Conservation (phyloP, 257 asterid genomes). For the Solanum chilense region DNA sequence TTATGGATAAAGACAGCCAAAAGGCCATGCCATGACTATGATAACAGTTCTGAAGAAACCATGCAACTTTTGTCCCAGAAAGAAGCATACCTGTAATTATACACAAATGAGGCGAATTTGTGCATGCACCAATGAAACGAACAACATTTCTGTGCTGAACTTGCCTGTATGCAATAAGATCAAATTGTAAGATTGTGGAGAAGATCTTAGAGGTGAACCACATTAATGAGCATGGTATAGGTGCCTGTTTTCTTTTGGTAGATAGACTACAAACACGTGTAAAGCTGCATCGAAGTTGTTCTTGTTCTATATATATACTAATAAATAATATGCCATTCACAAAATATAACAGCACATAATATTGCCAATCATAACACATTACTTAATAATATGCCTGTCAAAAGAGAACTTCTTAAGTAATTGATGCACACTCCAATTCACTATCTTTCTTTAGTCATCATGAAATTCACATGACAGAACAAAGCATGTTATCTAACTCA, state of each 20-base stretch:
- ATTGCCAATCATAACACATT: neutral
- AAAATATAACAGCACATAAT: neutral
- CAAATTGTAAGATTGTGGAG: neutral
- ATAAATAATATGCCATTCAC: neutral
- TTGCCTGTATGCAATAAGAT: conserved; percentile 43
- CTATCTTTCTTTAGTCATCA: neutral
- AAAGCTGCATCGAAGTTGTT: neutral
- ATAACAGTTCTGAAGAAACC: neutral
- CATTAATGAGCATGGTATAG: neutral
- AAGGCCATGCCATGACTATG: neutral
- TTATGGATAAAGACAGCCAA: neutral
- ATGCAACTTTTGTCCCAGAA: neutral
- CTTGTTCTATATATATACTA: neutral
- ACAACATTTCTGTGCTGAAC: conserved; percentile 74
- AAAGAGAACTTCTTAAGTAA: neutral
- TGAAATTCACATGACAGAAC: neutral
- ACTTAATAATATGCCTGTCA: neutral
- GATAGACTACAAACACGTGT: neutral
- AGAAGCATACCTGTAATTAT: conserved; percentile 64
- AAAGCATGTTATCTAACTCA: neutral
- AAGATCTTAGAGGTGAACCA: neutral
- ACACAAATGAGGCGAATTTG: conserved; percentile 64
- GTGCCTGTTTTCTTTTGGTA: neutral
- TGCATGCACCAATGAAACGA: conserved; percentile 81
- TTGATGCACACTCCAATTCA: neutral